phyloP scores from a whole-genome alignment of 2,329 filamentous ascomycete genomes.

The Colletotrichum lentis region DNA sequence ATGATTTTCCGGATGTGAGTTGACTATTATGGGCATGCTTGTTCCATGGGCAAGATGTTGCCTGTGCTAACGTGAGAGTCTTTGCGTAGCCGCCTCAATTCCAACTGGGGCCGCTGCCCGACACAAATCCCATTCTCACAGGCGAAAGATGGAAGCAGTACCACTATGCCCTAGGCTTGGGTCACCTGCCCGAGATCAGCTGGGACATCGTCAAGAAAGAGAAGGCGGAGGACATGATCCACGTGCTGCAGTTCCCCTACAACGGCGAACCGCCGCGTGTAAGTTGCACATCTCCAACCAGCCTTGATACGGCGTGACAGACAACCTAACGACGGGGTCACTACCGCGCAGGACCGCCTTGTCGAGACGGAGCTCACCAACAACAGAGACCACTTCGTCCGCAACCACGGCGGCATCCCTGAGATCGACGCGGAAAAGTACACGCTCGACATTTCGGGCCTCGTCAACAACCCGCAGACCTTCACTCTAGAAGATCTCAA shows the following conservation, averaged over 20 bases:
- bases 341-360: conserved; percentile 60
- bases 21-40: background rate
- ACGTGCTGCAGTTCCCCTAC: conserved; percentile 69
- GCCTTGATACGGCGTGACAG: no score
- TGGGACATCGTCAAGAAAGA: conserved; percentile 63
- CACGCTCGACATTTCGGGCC: conserved; percentile 64
- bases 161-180: conserved; percentile 57
- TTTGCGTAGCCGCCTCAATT: conserved; percentile 59
- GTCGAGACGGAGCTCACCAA: conserved; percentile 65
- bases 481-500: conserved; percentile 68
- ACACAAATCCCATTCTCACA: conserved; percentile 64
- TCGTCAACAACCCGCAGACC: conserved; percentile 65
- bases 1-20: conserved; percentile 42
- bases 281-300: background rate
- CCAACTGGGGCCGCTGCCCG: conserved; percentile 62
- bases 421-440: conserved; percentile 66
- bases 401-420: conserved; percentile 77
- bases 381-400: conserved; percentile 68
- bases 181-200: conserved; percentile 63
- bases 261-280: conserved; percentile 62
- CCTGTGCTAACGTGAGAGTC: conserved; percentile 34
- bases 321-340: conserved; percentile 41
- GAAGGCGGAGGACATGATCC: conserved; percentile 67
- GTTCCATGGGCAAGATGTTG: conserved; percentile 6
- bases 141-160: conserved; percentile 67